Conservation (phyloP, 176 grass and related monocot species). For the Musa schizocarpa region DNA sequence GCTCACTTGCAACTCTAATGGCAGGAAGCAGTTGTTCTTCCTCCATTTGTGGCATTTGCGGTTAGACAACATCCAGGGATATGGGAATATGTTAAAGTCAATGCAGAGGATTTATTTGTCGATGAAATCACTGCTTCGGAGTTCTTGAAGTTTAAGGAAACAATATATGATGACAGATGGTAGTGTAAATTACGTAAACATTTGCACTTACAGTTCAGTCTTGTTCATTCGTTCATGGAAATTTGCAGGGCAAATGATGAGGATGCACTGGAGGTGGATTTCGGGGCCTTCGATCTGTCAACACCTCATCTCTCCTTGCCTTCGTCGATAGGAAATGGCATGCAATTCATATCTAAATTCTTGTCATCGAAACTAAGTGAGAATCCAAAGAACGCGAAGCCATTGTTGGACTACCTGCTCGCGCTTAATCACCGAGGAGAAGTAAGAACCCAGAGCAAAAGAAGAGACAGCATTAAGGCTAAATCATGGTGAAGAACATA, state of each 20-base stretch:
- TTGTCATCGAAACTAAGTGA: conserved; percentile 55
- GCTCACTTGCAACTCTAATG: not conserved
- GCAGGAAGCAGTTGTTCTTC: conserved; percentile 89
- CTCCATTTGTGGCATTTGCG: conserved; percentile 63
- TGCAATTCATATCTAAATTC: conserved; percentile 72
- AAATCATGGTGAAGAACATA: not conserved
- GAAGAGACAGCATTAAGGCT: not conserved
- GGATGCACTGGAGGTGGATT: conserved; percentile 81
- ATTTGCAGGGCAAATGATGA: conserved; percentile 77
- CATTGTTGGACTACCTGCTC: conserved; percentile 79
- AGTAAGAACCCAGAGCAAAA: conserved; percentile 29
- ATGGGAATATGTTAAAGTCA: conserved; percentile 87
- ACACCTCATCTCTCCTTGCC: conserved; percentile 61
- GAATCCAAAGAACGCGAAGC: conserved; percentile 62
- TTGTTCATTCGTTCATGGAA: not conserved
- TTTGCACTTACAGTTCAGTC: not conserved
- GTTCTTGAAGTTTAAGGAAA: conserved; percentile 87
- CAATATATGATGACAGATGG: conserved; percentile 77
- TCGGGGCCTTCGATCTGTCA: conserved; percentile 72
- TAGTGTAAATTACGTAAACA: conserved; percentile 15
- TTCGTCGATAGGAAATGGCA: conserved; percentile 76
- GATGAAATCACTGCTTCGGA: conserved; percentile 70
- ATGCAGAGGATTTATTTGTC: conserved; percentile 55
- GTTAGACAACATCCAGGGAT: conserved; percentile 74
- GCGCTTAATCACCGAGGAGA: conserved; percentile 53